Percentiles rank a stretch among this genome's conserved stretches.
These are phyloP conservation scores for Rubia peregrina DNA, from an alignment of 305 asterid species.

Conservation along the genomic window DNA sequence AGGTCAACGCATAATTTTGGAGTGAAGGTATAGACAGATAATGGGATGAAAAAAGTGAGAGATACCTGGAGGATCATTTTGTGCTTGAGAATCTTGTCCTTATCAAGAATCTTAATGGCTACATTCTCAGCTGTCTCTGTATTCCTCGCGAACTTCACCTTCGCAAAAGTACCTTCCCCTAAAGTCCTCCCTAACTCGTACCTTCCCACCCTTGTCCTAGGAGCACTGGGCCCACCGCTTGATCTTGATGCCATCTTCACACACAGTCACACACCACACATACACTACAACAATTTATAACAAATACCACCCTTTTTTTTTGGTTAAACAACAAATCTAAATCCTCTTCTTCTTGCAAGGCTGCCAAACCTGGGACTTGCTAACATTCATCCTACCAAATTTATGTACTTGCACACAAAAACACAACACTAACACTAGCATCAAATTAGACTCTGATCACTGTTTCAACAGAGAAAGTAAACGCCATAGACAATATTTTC, in stretches of 20 bases:
- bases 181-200: constrained; percentile 89
- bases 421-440: background rate
- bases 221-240: constrained; percentile 21
- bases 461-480: background rate
- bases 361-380: constrained; percentile 95
- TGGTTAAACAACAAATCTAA: constrained; percentile 18
- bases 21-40: background rate
- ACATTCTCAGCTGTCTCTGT: constrained; percentile 72
- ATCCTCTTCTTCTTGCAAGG: constrained; percentile 96
- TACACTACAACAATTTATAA: background rate
- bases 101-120: constrained; percentile 94
- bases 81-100: constrained; percentile 87
- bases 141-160: constrained; percentile 93
- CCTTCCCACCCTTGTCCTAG: constrained; percentile 79
- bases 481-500: background rate
- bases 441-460: background rate
- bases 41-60: background rate
- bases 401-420: background rate
- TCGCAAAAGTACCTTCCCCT: constrained; percentile 92
- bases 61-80: constrained; percentile 90
- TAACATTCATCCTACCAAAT: constrained; percentile 43
- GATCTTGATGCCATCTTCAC: constrained; percentile 43
- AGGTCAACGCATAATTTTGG: background rate
- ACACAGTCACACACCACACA: constrained; percentile 11
- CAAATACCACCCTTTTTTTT: constrained; percentile 49